Base-by-base conservation (phyloP, 306 rosid genomes). In the Malus asiatica region DNA sequence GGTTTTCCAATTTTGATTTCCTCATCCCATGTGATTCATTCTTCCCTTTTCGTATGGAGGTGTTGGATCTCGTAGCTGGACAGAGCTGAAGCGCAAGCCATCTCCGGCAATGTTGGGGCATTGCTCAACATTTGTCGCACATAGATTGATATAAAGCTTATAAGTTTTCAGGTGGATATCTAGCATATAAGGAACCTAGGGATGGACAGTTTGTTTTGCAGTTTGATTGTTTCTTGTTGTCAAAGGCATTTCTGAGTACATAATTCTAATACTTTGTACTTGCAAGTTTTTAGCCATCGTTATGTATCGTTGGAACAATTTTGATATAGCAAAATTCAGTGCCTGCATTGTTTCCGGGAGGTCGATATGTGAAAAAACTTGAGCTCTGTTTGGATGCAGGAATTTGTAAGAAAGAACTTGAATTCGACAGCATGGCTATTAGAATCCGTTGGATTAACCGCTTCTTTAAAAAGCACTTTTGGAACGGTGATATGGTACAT, bases 1-100 rank as follows among this genome's bases (percentile, higher is more conserved):
- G 86, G 77, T 60, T 68, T 84, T 51, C 60, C 76, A 32, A 71
- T 74, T 77, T 68, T 77, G 84, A 79, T 55, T 76, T 78, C 72
- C 69, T 5, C 5, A 15, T 61, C 29, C 35, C 63, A 66, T 70
- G 75, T 73, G 64, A 66, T 82, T 73, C 75, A 14, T 78, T 76
- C 32, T 42, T 38, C 81, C n/a, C 70, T 6, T 1, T 55, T 57
- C 71, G 72, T 65, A 33, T 71, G 87, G 70, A 73, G 78, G 71
- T 78, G 45, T 13, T 44, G 44, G 78, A 20, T 72, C 69, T 66
- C 68, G 30, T 44, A n/a, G 51, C 9, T 32, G 69, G 74, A 44
- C 38, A 23, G 44, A 64, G 68, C 40, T 53, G 73, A 23, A 71
- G 40, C 19, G 32, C 62, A 57, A 57, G 10, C 72, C 38, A 45